Conservation (phyloP, 192 early-diverging fungal species). For the Coemansia guatemalensis region DNA sequence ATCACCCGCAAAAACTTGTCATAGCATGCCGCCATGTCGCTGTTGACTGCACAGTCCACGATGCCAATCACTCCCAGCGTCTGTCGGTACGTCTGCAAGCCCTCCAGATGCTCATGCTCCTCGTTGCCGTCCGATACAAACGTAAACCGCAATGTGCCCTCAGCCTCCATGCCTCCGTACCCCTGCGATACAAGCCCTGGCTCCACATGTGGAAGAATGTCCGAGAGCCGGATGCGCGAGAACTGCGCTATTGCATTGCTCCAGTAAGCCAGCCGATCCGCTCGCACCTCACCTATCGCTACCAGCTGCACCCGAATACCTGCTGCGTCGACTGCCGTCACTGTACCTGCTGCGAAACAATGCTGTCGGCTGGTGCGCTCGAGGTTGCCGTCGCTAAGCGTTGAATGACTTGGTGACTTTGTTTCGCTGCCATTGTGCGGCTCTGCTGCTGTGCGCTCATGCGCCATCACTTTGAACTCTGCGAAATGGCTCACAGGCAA, state of each 20-base stretch:
- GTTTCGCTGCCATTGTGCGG: constrained; percentile 8
- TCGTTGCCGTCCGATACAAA: constrained; percentile 18
- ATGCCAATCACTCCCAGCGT: constrained; percentile 49
- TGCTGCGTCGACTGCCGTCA: constrained; percentile 47
- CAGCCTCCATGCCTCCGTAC: constrained; percentile 24
- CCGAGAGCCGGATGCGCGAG: constrained; percentile 26
- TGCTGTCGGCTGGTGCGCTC: constrained; percentile 19
- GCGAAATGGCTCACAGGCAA: neutral
- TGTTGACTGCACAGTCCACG: constrained; percentile 29
- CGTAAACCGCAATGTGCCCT: constrained; percentile 32
- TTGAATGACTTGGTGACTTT: constrained; percentile 14
- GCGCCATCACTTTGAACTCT: constrained; percentile 1
- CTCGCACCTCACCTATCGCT: constrained; percentile 40
- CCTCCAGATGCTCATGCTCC: constrained; percentile 52
- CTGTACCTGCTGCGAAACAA: constrained; percentile 33
- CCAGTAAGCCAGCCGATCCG: constrained; percentile 21
- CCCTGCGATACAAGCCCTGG: constrained; percentile 7
- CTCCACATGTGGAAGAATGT: constrained; percentile 28
- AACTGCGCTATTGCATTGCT: constrained; percentile 24
- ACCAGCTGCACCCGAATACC: constrained; percentile 51
- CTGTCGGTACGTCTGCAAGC: constrained; percentile 52
- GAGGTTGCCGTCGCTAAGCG: constrained; percentile 26
- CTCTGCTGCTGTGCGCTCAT: constrained; percentile 1
- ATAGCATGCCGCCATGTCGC: constrained; percentile 20
- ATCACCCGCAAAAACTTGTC: constrained; percentile 32